A percentile compares a stretch with the other conserved stretches of the same genome.
Conservation (phyloP, 495 filamentous ascomycete genomes). For the Daldinia decipiens region DNA sequence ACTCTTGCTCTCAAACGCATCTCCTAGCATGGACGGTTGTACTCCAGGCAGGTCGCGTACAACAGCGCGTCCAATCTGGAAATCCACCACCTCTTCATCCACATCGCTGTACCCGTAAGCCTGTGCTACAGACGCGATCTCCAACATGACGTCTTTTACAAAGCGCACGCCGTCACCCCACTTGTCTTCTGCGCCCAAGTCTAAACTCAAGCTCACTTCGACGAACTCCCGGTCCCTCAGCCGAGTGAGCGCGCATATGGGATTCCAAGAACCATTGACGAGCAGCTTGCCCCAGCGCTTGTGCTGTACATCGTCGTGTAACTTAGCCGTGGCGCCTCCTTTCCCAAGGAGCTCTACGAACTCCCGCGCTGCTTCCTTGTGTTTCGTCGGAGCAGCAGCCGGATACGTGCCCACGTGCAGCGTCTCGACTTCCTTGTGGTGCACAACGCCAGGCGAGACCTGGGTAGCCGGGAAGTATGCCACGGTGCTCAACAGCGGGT, state of each 20-base stretch:
- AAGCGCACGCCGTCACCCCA: constrained; percentile 46
- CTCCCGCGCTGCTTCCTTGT: constrained; percentile 46
- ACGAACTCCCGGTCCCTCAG: constrained; percentile 58
- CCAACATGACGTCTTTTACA: constrained; percentile 59
- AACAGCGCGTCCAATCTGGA: constrained; percentile 52
- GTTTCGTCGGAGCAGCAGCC: constrained; percentile 33
- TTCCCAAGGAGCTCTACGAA: constrained; percentile 52
- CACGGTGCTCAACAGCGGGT: constrained; percentile 58
- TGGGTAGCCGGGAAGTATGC: constrained; percentile 63
- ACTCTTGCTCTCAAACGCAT: constrained; percentile 51
- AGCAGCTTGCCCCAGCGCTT: constrained; percentile 64
- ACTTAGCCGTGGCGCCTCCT: constrained; percentile 52
- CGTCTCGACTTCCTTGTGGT: constrained; percentile 48
- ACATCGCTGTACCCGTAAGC: constrained; percentile 56
- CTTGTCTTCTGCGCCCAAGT: constrained; percentile 2
- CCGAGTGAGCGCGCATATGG: constrained; percentile 60
- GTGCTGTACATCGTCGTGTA: constrained; percentile 61
- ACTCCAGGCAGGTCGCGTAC: constrained; percentile 48
- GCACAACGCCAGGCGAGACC: constrained; percentile 49
- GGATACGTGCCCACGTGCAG: constrained; percentile 63
- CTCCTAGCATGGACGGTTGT: constrained; percentile 62
- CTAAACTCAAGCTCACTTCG: constrained; percentile 38
- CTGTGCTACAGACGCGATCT: constrained; percentile 59
- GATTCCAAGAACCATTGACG: constrained; percentile 63
- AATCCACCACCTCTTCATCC: constrained; percentile 50